phyloP scores from a whole-genome alignment of 768 basidiomycete genomes.

The Tubosaeta sp. region DNA sequence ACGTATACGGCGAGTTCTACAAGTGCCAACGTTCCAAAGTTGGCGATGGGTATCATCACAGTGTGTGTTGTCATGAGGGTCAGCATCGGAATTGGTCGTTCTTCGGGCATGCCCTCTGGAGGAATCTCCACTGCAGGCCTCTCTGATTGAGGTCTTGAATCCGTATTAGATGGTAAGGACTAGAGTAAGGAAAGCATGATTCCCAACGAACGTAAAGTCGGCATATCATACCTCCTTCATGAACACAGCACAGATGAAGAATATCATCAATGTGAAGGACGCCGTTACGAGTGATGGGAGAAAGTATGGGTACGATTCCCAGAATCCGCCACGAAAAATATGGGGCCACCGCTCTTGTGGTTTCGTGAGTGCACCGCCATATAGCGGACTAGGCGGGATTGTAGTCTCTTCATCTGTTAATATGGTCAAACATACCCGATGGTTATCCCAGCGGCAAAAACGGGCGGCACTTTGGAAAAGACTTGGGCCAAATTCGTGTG shows the following conservation, averaged over 20 bases:
- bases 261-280: conserved; percentile 9
- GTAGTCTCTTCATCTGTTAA: background rate
- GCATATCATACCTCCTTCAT: conserved; percentile 29
- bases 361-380: conserved; percentile 52
- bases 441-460: conserved; percentile 1
- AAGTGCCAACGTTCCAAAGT: conserved; percentile 40
- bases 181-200: conserved; percentile 1
- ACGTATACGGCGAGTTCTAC: conserved; percentile 37
- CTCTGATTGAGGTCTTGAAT: background rate
- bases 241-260: conserved; percentile 18
- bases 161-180: conserved; percentile 23
- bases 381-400: conserved; percentile 43
- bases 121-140: background rate
- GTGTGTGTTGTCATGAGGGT: conserved; percentile 23
- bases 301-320: conserved; percentile 35
- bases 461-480: conserved; percentile 21
- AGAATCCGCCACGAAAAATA: conserved; percentile 40
- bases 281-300: conserved; percentile 30
- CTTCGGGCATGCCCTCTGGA: background rate
- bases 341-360: conserved; percentile 53
- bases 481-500: conserved; percentile 33
- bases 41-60: conserved; percentile 39
- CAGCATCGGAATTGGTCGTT: conserved; percentile 30
- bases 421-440: conserved; percentile 1
- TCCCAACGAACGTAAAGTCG: background rate